These are phyloP conservation scores for Penicillium arizonense DNA, from an alignment of 495 filamentous ascomycete genomes.

Conservation along the genomic window DNA sequence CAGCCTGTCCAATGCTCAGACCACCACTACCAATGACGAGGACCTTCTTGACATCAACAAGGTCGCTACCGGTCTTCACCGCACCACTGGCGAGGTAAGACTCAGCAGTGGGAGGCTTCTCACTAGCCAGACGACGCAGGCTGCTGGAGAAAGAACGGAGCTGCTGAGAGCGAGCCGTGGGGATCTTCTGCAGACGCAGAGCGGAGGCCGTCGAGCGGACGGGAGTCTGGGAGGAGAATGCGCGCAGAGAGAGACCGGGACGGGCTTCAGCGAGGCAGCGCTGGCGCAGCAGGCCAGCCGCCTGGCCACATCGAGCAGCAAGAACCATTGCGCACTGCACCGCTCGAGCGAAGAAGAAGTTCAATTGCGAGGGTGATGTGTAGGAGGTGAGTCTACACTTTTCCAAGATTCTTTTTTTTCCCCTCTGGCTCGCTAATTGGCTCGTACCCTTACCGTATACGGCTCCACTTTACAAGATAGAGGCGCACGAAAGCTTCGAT, in stretches of 20 bases:
- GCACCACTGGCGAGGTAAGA: slow-evolving; percentile 86
- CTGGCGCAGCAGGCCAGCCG: slow-evolving; percentile 45
- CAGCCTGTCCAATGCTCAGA: slow-evolving; percentile 93
- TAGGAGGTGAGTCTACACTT: slow-evolving; percentile 24
- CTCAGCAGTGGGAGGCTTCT: slow-evolving; percentile 77
- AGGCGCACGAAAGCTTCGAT: background rate
- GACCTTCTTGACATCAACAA: slow-evolving; percentile 94
- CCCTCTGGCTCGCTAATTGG: slow-evolving; percentile 27
- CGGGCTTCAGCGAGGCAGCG: slow-evolving; percentile 44
- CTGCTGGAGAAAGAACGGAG: slow-evolving; percentile 46
- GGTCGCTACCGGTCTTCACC: slow-evolving; percentile 65
- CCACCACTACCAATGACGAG: slow-evolving; percentile 91
- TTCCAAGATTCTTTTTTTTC: slow-evolving; percentile 29
- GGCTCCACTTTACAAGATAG: slow-evolving; percentile 20
- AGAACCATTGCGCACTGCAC: slow-evolving; percentile 49
- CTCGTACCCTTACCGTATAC: slow-evolving; percentile 22
- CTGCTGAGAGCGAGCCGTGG: slow-evolving; percentile 42
- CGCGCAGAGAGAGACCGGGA: slow-evolving; percentile 38
- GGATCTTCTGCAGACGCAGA: slow-evolving; percentile 41
- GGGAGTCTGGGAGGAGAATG: slow-evolving; percentile 40
- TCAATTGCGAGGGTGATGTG: slow-evolving; percentile 23
- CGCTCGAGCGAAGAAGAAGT: slow-evolving; percentile 16
- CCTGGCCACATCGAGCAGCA: slow-evolving; percentile 51
- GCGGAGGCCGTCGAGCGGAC: slow-evolving; percentile 33
- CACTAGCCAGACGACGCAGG: slow-evolving; percentile 38